A percentile compares a stretch with the other conserved stretches of the same genome.
phyloP scores from a whole-genome alignment of 495 filamentous ascomycete genomes.

The Xylaria flabelliformis region DNA sequence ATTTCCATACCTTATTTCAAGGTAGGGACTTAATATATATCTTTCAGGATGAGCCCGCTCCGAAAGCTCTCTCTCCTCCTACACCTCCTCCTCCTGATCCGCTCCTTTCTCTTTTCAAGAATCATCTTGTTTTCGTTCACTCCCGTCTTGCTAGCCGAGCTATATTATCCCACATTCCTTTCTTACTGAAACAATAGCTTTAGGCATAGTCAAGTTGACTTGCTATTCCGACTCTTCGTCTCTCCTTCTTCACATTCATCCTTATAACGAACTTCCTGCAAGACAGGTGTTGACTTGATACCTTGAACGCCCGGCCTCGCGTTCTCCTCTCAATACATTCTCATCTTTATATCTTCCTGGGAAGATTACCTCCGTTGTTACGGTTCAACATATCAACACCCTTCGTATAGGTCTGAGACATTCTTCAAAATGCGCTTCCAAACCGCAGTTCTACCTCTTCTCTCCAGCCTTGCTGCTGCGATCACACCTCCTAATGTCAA shows the following conservation, averaged over 20 bases:
- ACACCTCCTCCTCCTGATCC: constrained; percentile 27
- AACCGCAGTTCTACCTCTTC: constrained; percentile 32
- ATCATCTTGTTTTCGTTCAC: constrained; percentile 29
- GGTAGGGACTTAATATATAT: constrained; percentile 44
- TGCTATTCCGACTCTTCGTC: constrained; percentile 28
- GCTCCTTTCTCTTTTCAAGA: constrained; percentile 33
- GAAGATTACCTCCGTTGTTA: neutral
- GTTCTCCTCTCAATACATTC: constrained; percentile 7
- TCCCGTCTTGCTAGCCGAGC: constrained; percentile 41
- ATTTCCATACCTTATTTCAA: constrained; percentile 25
- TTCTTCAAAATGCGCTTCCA: constrained; percentile 42
- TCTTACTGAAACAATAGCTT: constrained; percentile 32
- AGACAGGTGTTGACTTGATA: constrained; percentile 35
- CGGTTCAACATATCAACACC: neutral
- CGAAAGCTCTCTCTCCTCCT: constrained; percentile 25
- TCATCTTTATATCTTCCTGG: constrained; percentile 26
- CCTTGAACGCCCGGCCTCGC: constrained; percentile 33
- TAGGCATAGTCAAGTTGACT: constrained; percentile 24
- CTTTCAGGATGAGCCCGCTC: constrained; percentile 33
- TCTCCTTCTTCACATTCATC: constrained; percentile 34
- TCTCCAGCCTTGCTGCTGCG: constrained; percentile 35
- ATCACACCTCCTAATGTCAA: constrained; percentile 38
- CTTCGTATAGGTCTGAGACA: constrained; percentile 17
- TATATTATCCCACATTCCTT: constrained; percentile 39
- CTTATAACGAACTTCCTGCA: constrained; percentile 32